Conservation (phyloP, 768 basidiomycete species). For the Exidia glandulosa region DNA sequence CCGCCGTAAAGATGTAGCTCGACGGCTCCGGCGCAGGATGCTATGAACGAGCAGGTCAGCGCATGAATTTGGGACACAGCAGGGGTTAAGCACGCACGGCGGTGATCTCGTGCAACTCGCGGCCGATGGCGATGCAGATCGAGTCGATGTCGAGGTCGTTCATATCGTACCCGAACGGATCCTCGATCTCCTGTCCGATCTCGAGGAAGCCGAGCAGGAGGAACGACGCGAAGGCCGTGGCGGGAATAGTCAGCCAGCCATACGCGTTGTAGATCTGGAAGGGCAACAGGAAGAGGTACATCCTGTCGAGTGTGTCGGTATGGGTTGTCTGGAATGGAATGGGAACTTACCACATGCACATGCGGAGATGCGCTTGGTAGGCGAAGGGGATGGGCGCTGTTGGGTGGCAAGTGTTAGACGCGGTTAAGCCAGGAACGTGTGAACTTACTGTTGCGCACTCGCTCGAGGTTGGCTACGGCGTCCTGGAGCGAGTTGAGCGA, state of each 20-base stretch:
- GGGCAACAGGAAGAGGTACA: constrained; percentile 26
- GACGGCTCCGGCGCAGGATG: constrained; percentile 45
- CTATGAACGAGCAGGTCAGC: too few relatives aligned
- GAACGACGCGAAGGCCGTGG: constrained; percentile 46
- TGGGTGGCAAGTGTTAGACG: not conserved
- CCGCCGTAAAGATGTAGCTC: constrained; percentile 39
- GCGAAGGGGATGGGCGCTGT: constrained; percentile 51
- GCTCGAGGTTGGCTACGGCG: constrained; percentile 45
- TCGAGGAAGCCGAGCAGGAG: constrained; percentile 56
- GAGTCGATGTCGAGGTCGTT: constrained; percentile 43
- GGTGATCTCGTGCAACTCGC: constrained; percentile 42
- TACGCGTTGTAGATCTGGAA: constrained; percentile 40
- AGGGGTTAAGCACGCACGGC: too few relatives aligned
- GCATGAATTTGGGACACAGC: too few relatives aligned
- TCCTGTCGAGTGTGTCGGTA: constrained; percentile 45
- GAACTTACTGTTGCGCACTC: constrained; percentile 41
- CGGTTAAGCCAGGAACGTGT: not conserved
- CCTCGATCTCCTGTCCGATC: constrained; percentile 53
- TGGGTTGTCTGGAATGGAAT: not conserved
- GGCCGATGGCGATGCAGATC: not conserved
- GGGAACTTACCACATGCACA: constrained; percentile 1
- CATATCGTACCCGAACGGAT: constrained; percentile 28
- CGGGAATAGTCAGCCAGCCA: constrained; percentile 43
- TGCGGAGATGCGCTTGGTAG: constrained; percentile 30
- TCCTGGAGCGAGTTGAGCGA: constrained; percentile 42